Base-by-base conservation (phyloP, 495 filamentous ascomycete genomes). In the Xylaria cubensis region DNA sequence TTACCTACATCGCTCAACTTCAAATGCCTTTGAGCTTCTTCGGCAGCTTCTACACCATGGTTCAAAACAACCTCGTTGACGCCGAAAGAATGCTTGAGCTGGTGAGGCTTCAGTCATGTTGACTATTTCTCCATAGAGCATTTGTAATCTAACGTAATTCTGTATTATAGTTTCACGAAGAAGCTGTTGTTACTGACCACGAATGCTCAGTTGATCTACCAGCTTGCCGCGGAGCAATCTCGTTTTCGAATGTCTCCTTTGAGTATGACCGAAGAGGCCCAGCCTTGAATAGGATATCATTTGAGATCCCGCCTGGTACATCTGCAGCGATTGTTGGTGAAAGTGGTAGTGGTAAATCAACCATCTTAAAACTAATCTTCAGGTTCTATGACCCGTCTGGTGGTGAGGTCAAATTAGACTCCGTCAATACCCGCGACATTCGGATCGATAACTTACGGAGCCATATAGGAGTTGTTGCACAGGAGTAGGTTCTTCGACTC, bases 21-120 rank as follows among this genome's bases (percentile, higher is more conserved):
- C 92, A 94, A 79, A 88, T 87, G 4, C 93, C 93, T 8, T 81
- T 95, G 73, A 95, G 94, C 77, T 95, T 94, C 84, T 95, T 95
- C 80, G 93, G 93, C 34, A 93, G 93, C 0, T 95, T 95, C 80
- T 95, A 95, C 77, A 86, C 93, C 24, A 91, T 91, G 74, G 94
- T 95, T 51, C 93, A 95, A 76, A 92, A 91, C 17, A 90, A 92
- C 41, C 87, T 95, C 87, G 94, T 95, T 77, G 94, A 94, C 76
- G 91, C 92, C 1, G 93, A 95, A 80, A 88, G 93, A 4, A 88
- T 95, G 86, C 82, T 95, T 58, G 93, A 95, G 76, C 79, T 95
- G 32, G 95, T 95, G 82, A 92, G 34, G 32, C 9, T 4, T 29
- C 21, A 13, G 21, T 67, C 32, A 39, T 48, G 8, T 19, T 53